Evolutionary conservation across 169 alveolate species (phyloP), one percentile per base, ranked within the genome.

Genomic region (Amoebophrya sp.): DNA sequence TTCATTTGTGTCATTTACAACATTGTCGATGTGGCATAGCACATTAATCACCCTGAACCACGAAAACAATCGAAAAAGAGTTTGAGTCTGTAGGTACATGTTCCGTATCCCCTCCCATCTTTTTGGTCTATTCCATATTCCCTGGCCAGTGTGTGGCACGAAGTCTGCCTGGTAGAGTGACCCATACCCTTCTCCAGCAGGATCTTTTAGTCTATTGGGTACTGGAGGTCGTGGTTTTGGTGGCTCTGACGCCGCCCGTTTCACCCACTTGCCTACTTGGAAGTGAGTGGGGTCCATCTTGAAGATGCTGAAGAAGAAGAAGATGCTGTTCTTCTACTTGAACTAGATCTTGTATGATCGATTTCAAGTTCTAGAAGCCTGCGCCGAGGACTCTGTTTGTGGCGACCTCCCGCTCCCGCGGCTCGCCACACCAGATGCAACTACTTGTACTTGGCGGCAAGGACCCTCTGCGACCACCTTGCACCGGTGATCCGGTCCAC

Each of bases 121-220:
- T 65, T 36, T 29, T 6, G 83, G 83, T 29, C n/a, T 65, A 26
- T 1, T 18, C 83, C 83, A 65, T 29, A 65, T 65, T 10, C 83
- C 83, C 12, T 1, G 39, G 26, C 83, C 83, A 0, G 83, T 6
- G 36, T 65, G 83, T 26, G 83, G 83, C n/a, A 36, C n/a, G n/a
- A 65, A 65, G 33, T 65, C 83, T 18, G 83, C 12, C n/a, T 10
- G 39, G 83, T 65, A 65, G 39, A 65, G 26, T 29, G 39, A 26
- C 83, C 83, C 83, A 36, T 65, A 65, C 36, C 83, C 83, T 26
- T 65, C 83, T 10, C 83, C 83, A 10, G 83, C 83, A 6, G 83
- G 83, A 18, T 65, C 83, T 26, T 65, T 65, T 36, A 26, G 18
- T 26, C 33, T 65, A 36, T 65, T 65, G 2, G 83, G 83, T 0